A percentile compares a stretch with the other conserved stretches of the same genome.
These are phyloP conservation scores for Penicillium sp. DNA, from an alignment of 2,329 filamentous ascomycete genomes.

Conservation along the genomic window DNA sequence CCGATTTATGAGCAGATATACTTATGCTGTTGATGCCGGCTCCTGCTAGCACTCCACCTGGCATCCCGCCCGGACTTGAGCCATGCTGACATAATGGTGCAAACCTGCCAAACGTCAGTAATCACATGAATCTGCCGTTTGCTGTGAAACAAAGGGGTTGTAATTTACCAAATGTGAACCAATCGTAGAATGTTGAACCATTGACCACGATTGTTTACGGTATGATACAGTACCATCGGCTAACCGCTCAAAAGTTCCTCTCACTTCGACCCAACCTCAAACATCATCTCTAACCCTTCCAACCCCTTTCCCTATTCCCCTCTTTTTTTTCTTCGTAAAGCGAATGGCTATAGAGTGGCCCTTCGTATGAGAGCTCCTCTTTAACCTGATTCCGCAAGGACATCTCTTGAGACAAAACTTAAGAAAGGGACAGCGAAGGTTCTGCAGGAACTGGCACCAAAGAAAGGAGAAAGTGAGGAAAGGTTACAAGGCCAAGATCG, in stretches of 20 bases:
- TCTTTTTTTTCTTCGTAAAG: constrained; percentile 38
- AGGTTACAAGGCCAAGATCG: constrained; percentile 18
- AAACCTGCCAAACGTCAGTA: constrained; percentile 26
- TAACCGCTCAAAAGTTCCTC: constrained; percentile 25
- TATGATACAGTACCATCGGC: constrained; percentile 7
- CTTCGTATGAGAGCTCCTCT: constrained; percentile 38
- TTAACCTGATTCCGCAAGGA: constrained; percentile 29
- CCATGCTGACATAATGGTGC: constrained; percentile 29
- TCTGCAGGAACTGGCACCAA: constrained; percentile 12
- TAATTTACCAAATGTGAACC: constrained; percentile 4
- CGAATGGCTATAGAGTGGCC: constrained; percentile 41
- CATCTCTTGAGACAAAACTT: constrained; percentile 16
- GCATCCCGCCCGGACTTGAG: constrained; percentile 14
- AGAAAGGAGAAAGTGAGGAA: constrained; percentile 12
- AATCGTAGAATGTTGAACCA: background rate
- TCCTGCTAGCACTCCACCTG: constrained; percentile 29
- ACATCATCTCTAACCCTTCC: constrained; percentile 14
- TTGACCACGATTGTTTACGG: background rate
- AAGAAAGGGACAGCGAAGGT: constrained; percentile 17
- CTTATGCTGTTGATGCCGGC: constrained; percentile 16
- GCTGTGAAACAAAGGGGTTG: constrained; percentile 7
- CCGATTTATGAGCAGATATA: constrained; percentile 2
- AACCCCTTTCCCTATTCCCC: constrained; percentile 20
- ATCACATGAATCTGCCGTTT: constrained; percentile 14
- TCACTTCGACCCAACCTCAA: constrained; percentile 23